Evolutionary conservation across 1,284 basidiomycete species (phyloP), one percentile per base, ranked within the genome.

Genomic region (Heterobasidion occidentale): DNA sequence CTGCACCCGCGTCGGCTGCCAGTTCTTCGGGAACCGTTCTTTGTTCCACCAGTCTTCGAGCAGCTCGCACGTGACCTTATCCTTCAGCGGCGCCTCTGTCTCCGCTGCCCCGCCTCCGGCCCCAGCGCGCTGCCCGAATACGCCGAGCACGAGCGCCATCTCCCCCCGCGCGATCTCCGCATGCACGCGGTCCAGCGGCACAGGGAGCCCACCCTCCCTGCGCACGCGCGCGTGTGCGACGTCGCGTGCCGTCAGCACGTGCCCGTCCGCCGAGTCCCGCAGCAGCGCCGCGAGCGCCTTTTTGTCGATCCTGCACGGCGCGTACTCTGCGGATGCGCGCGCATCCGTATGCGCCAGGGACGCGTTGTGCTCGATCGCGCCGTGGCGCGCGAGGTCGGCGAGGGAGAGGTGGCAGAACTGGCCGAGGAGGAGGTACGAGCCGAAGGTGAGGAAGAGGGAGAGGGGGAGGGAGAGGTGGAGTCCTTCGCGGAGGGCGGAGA

Each of bases 111-210:
- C 14, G 48, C 57, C 20, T 27, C 20, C 20, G 20, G 20, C 20
- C 20, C 20, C 20, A 27, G 20, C 20, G 20, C 20, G 20, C 20
- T 27, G 20, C 1, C 70, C 71, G 44, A 74, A 67, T 15, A 70
- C 65, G 52, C 77, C 76, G 34, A 86, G 68, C 15, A 82, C 78
- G 46, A 86, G 77, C 0, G 76, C 82, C 68, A 83, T 77, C 67
- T 87, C 85, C 12, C 85, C 85, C 9, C 81, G 74, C 6, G 84
- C 83, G 55, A 86, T 77, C 65, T 80, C 77, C 2, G 74, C 70
- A 59, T 82, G 80, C n/a, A 80, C 34, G 1, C 58, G 54, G 56
- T 77, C 74, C n/a, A 86, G 63, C 0, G 69, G 69, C 2, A 65
- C 54, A 7, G 1, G 7, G 20, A n/a, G 14, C 9, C 35, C 17